A percentile compares a stretch with the other conserved stretches of the same genome.
phyloP scores from a whole-genome alignment of 169 alveolate genomes.

The Condylostoma magnum region DNA sequence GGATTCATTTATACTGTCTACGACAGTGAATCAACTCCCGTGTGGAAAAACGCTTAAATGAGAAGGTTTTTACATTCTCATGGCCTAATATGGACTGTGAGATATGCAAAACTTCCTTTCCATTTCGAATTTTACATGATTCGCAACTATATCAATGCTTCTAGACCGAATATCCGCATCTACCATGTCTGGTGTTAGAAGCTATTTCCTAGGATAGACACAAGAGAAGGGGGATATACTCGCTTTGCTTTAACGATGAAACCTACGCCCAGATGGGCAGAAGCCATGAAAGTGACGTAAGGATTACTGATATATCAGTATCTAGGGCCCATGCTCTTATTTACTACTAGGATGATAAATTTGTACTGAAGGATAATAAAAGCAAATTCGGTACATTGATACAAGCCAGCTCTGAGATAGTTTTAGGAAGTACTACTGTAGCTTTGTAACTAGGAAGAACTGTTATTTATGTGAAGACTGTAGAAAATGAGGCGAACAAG shows the following conservation, averaged over 20 bases:
- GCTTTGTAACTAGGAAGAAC: no score
- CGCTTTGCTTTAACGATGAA: constrained; percentile 26
- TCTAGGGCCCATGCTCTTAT: constrained; percentile 63
- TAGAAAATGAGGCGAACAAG: no score
- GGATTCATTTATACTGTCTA: constrained; percentile 80
- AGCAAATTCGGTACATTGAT: constrained; percentile 70
- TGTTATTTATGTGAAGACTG: no score
- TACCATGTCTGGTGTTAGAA: constrained; percentile 44
- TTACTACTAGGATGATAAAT: background rate
- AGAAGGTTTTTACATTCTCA: constrained; percentile 34
- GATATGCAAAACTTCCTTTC: constrained; percentile 59
- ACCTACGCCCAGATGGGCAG: constrained; percentile 65
- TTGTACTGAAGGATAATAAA: constrained; percentile 43
- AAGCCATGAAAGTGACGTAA: constrained; percentile 79
- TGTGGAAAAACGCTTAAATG: constrained; percentile 40
- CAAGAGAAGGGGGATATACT: constrained; percentile 24
- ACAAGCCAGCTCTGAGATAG: no score
- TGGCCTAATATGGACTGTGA: constrained; percentile 77
- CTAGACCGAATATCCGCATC: constrained; percentile 26
- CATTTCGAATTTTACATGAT: constrained; percentile 40
- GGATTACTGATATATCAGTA: constrained; percentile 83
- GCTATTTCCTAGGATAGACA: constrained; percentile 32
- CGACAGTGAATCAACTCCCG: constrained; percentile 74
- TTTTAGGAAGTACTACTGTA: no score
- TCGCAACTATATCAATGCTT: constrained; percentile 31